phyloP scores from a whole-genome alignment of 768 basidiomycete genomes.

The Rhizopogon salebrosus region DNA sequence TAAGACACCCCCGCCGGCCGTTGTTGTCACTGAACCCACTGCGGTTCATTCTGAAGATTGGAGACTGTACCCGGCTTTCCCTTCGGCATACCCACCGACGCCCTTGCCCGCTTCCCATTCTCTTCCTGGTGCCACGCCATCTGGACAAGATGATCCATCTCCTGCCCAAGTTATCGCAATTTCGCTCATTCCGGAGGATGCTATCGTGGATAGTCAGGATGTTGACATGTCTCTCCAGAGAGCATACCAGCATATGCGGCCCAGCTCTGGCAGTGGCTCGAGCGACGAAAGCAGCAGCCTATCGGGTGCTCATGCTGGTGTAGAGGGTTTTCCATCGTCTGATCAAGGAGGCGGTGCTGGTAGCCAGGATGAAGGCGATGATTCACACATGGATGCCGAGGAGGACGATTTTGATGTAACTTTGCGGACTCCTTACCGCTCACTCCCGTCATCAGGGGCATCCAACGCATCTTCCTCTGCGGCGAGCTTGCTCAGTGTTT shows the following conservation, averaged over 20 bases:
- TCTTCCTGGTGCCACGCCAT: conserved; percentile 19
- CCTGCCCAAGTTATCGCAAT: conserved; percentile 11
- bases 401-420: conserved; percentile 67
- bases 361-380: conserved; percentile 21
- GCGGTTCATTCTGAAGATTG: conserved; percentile 53
- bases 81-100: conserved; percentile 73
- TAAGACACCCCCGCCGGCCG: neutral
- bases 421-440: conserved; percentile 53
- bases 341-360: conserved; percentile 23
- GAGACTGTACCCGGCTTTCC: conserved; percentile 69
- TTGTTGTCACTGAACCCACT: conserved; percentile 22
- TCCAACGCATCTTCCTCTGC: conserved; percentile 20
- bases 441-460: conserved; percentile 16
- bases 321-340: conserved; percentile 6
- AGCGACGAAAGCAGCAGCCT: conserved; percentile 44
- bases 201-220: conserved; percentile 39
- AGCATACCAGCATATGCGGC: conserved; percentile 53
- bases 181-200: conserved; percentile 34
- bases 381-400: conserved; percentile 24
- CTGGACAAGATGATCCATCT: conserved; percentile 3
- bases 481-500: conserved; percentile 21
- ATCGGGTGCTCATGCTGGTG: conserved; percentile 34
- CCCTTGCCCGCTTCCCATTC: conserved; percentile 41
- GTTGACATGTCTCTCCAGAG: conserved; percentile 69
- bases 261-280: conserved; percentile 54